Evolutionary conservation across 208 protist genomes (phyloP).

Genomic region (Acanthamoeba royreba): DNA sequence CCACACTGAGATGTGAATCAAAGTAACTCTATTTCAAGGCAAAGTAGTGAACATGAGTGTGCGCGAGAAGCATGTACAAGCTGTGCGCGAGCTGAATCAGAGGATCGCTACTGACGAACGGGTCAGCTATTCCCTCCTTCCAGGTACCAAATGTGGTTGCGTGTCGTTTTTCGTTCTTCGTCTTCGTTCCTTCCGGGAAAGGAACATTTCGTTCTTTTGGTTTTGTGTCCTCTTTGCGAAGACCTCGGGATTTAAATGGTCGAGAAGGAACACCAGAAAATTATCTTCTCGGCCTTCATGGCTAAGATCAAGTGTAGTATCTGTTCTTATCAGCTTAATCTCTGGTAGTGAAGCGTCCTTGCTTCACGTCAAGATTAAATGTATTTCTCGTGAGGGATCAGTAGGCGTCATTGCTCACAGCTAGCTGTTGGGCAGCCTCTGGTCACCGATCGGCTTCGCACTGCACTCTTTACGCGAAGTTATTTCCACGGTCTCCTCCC

Average conservation of each 20-base stretch:
- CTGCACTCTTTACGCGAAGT: not conserved
- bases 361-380: no score
- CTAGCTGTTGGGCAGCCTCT: not conserved
- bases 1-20: no score
- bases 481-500: not conserved
- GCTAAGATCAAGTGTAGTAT: no score
- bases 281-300: no score
- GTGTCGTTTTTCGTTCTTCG: not conserved
- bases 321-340: no score
- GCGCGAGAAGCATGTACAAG: not conserved
- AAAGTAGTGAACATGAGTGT: conserved; percentile 23
- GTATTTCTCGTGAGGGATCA: no score
- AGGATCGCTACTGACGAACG: conserved; percentile 68
- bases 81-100: conserved; percentile 64
- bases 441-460: not conserved
- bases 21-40: no score
- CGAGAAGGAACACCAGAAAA: no score
- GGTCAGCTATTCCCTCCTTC: conserved; percentile 39
- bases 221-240: no score
- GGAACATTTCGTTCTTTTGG: not conserved
- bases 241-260: no score
- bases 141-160: not conserved
- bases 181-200: not conserved
- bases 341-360: no score
- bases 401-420: not conserved